Conservation (phyloP, 2,329 filamentous ascomycete genomes). For the Pezicula radicicola region DNA sequence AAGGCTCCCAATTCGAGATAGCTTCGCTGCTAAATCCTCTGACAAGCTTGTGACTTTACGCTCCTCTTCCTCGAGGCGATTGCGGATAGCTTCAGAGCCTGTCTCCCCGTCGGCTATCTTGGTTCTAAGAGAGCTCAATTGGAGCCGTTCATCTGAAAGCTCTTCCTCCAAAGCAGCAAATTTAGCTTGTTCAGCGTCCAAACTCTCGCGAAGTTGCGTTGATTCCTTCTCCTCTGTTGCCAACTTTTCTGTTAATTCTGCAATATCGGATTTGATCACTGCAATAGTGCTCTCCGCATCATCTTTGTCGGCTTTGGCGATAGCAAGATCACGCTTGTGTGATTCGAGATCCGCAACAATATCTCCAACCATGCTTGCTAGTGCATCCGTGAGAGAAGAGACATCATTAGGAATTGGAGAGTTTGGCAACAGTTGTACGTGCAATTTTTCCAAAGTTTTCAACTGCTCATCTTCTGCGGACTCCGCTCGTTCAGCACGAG, state of each 20-base stretch:
- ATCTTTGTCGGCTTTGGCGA: constrained; percentile 63
- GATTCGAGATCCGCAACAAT: constrained; percentile 57
- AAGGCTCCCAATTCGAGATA: constrained; percentile 71
- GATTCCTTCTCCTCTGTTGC: constrained; percentile 48
- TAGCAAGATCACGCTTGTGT: constrained; percentile 55
- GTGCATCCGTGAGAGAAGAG: constrained; percentile 54
- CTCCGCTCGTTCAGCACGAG: constrained; percentile 47
- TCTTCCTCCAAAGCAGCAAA: constrained; percentile 53
- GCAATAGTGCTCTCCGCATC: constrained; percentile 51
- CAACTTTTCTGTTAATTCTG: constrained; percentile 49
- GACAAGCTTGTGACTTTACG: constrained; percentile 63
- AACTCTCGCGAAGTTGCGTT: constrained; percentile 49
- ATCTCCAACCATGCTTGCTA: constrained; percentile 56
- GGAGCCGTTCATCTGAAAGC: constrained; percentile 61
- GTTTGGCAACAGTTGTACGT: constrained; percentile 54
- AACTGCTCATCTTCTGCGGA: constrained; percentile 50
- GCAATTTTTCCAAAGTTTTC: constrained; percentile 54
- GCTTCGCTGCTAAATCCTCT: constrained; percentile 70
- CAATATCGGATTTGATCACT: constrained; percentile 56
- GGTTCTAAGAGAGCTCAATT: constrained; percentile 64
- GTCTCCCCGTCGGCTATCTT: constrained; percentile 81
- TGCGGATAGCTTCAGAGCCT: constrained; percentile 74
- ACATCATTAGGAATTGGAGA: constrained; percentile 53
- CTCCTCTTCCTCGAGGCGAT: constrained; percentile 74
- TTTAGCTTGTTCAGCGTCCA: constrained; percentile 52